A percentile compares a stretch with the other conserved stretches of the same genome.
These are phyloP conservation scores for Zygosaccharomyces pseudobailii DNA, from an alignment of 1,139 yeast genomes.

Conservation along the genomic window DNA sequence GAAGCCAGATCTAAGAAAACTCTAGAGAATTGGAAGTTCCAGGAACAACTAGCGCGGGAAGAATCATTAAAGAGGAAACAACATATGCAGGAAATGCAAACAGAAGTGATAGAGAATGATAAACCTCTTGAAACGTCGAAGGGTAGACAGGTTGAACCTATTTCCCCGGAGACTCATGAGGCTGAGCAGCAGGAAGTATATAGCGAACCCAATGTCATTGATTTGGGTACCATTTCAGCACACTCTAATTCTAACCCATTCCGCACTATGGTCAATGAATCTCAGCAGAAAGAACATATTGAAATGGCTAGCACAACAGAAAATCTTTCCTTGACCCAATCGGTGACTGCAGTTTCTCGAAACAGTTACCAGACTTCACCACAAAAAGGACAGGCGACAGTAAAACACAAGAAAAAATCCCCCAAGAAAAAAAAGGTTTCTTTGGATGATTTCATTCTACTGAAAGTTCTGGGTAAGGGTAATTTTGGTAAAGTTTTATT, in stretches of 20 bases:
- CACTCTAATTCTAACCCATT: slow-evolving; percentile 27
- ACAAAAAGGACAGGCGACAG: slow-evolving; percentile 20
- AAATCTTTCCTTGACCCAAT: slow-evolving; percentile 4
- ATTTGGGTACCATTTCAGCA: slow-evolving; percentile 3
- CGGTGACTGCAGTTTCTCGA: slow-evolving; percentile 3
- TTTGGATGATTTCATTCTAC: slow-evolving; percentile 85
- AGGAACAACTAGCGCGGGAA: slow-evolving; percentile 11
- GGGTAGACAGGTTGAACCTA: slow-evolving; percentile 8
- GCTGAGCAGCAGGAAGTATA: neutral
- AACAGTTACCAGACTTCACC: slow-evolving; percentile 19
- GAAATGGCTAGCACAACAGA: neutral
- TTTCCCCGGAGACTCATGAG: neutral
- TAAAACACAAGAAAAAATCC: slow-evolving; percentile 24
- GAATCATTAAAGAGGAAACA: slow-evolving; percentile 8
- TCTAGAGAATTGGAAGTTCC: slow-evolving; percentile 9
- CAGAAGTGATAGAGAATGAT: slow-evolving; percentile 6
- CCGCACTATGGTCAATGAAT: slow-evolving; percentile 24
- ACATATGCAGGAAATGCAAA: slow-evolving; percentile 8
- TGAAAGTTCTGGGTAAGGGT: slow-evolving; percentile 94
- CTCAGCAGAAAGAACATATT: slow-evolving; percentile 15
- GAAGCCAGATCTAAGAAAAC: slow-evolving; percentile 18
- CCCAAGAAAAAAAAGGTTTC: slow-evolving; percentile 62
- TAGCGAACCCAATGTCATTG: neutral
- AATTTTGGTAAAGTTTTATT: slow-evolving; percentile 97
- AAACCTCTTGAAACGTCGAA: slow-evolving; percentile 6